phyloP scores from a whole-genome alignment of 2,329 filamentous ascomycete species.

The Fusarium siculi region DNA sequence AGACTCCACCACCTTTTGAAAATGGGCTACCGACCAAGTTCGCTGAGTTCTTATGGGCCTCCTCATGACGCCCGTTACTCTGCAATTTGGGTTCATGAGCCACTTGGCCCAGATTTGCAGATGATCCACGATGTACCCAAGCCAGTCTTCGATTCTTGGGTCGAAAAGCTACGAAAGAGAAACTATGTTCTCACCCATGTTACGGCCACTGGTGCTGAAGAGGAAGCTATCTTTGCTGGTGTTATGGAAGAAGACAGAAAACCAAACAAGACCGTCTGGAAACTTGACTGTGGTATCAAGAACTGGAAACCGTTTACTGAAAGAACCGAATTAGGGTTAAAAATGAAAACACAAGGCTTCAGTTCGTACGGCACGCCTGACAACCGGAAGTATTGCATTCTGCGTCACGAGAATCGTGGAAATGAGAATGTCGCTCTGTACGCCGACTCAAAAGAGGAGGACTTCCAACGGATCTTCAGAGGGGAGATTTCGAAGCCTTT shows the following conservation, averaged over 20 bases:
- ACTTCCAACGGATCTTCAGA: neutral
- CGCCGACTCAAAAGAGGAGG: neutral
- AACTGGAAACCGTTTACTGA: neutral
- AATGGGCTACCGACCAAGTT: constrained; percentile 14
- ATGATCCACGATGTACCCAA: constrained; percentile 5
- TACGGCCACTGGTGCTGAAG: constrained; percentile 20
- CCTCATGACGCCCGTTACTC: constrained; percentile 20
- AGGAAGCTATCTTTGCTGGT: constrained; percentile 15
- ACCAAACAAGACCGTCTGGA: constrained; percentile 8
- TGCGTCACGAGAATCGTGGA: constrained; percentile 26
- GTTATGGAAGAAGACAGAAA: constrained; percentile 13
- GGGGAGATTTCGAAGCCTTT: constrained; percentile 25
- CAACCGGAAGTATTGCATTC: constrained; percentile 27
- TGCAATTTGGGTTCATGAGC: constrained; percentile 13
- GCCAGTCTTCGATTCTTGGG: constrained; percentile 21
- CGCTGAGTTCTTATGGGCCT: constrained; percentile 26
- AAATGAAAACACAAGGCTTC: constrained; percentile 18
- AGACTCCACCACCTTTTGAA: neutral
- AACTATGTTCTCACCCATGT: constrained; percentile 16
- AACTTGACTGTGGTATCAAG: constrained; percentile 14
- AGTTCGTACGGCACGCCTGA: constrained; percentile 25
- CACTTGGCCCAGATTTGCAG: neutral
- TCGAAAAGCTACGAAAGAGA: neutral
- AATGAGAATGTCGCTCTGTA: constrained; percentile 21
- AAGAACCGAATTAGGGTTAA: neutral